phyloP scores from a whole-genome alignment of 352 stramenopile genomes.

The Globisporangium irregulare region DNA sequence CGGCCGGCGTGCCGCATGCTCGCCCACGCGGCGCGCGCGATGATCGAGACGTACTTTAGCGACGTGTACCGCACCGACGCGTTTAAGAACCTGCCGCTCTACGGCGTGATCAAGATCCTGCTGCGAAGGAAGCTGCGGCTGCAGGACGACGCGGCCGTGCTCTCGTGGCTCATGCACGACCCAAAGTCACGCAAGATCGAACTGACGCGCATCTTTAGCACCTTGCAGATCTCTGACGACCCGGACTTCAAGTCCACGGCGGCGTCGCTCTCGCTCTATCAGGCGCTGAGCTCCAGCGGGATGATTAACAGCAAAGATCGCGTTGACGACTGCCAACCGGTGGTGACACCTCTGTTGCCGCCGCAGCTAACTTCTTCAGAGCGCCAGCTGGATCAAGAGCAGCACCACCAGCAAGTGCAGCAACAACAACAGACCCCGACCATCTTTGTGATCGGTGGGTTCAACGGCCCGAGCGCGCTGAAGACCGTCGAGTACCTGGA shows the following conservation, averaged over 20 bases:
- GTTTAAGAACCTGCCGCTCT: slow-evolving; percentile 55
- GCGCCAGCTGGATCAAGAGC: not conserved
- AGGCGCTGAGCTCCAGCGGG: slow-evolving; percentile 21
- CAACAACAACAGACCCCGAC: slow-evolving; percentile 32
- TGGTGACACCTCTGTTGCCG: not conserved
- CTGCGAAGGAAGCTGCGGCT: slow-evolving; percentile 27
- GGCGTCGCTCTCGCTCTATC: slow-evolving; percentile 17
- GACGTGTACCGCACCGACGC: slow-evolving; percentile 51
- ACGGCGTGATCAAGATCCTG: slow-evolving; percentile 41
- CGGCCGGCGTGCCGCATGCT: slow-evolving; percentile 45
- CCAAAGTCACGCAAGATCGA: slow-evolving; percentile 31
- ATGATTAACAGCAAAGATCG: slow-evolving; percentile 44
- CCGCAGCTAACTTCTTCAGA: not conserved
- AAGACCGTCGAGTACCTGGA: slow-evolving; percentile 67
- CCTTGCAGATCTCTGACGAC: slow-evolving; percentile 6
- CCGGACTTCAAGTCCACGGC: slow-evolving; percentile 7
- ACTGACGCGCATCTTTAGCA: slow-evolving; percentile 21
- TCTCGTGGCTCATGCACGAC: slow-evolving; percentile 53
- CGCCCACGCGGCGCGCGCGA: slow-evolving; percentile 48
- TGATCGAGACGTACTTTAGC: slow-evolving; percentile 64
- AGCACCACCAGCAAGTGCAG: slow-evolving; percentile 12
- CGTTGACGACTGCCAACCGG: slow-evolving; percentile 6
- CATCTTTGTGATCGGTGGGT: slow-evolving; percentile 69
- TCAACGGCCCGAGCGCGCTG: slow-evolving; percentile 55
- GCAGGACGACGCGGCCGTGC: slow-evolving; percentile 36